Percentiles rank a stretch among this genome's conserved stretches.
Evolutionary conservation across 2,329 filamentous ascomycete species (phyloP).

Genomic region (Monosporascus sp.): DNA sequence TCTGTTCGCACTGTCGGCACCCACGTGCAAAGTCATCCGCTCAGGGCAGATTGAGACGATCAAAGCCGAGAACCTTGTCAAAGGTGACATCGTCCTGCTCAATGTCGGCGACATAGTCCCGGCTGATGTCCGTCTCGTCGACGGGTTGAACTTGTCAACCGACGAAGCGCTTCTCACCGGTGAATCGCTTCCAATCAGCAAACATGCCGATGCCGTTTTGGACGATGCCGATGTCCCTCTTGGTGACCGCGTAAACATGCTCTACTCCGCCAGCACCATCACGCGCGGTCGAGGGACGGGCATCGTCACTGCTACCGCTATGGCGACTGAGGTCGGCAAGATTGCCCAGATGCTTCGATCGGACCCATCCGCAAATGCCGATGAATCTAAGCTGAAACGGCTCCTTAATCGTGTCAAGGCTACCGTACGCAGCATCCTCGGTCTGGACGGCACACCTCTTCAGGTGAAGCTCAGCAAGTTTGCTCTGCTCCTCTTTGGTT

Average conservation of each 20-base stretch:
- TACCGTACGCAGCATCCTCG: slow-evolving; percentile 48
- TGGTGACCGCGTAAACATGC: slow-evolving; percentile 66
- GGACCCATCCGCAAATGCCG: slow-evolving; percentile 44
- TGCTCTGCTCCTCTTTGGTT: slow-evolving; percentile 71
- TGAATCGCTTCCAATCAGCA: slow-evolving; percentile 64
- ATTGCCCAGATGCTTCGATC: slow-evolving; percentile 67
- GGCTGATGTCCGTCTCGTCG: slow-evolving; percentile 60
- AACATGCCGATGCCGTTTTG: slow-evolving; percentile 54
- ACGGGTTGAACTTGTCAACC: slow-evolving; percentile 67
- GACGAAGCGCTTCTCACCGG: slow-evolving; percentile 72
- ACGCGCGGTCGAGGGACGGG: slow-evolving; percentile 65
- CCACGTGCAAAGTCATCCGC: slow-evolving; percentile 54
- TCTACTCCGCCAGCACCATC: slow-evolving; percentile 67
- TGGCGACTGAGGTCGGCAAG: slow-evolving; percentile 69
- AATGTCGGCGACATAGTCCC: slow-evolving; percentile 64
- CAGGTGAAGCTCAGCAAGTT: slow-evolving; percentile 83
- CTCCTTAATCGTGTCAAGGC: slow-evolving; percentile 38
- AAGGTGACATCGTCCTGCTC: slow-evolving; percentile 59
- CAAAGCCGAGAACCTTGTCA: slow-evolving; percentile 54
- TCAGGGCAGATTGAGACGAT: slow-evolving; percentile 44
- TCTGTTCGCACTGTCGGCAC: slow-evolving; percentile 51
- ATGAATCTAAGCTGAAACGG: slow-evolving; percentile 38
- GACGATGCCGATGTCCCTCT: slow-evolving; percentile 50
- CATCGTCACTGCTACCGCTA: slow-evolving; percentile 64
- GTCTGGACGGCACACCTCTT: slow-evolving; percentile 71